Conservation (phyloP, 2,329 filamentous ascomycete genomes). For the Apiospora hydei region DNA sequence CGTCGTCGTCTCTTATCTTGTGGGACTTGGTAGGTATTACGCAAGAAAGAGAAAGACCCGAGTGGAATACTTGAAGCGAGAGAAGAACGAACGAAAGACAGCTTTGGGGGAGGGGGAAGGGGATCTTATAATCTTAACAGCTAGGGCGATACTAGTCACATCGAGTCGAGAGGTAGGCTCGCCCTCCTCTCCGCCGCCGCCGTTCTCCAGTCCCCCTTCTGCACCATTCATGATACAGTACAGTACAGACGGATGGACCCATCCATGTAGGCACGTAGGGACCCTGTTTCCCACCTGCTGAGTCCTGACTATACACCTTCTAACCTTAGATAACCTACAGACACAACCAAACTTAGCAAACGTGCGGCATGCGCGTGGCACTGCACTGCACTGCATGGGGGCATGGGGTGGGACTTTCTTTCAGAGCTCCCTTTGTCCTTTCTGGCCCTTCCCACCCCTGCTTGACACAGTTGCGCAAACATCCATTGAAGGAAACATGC, state of each 20-base stretch:
- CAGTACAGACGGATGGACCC: slow-evolving; percentile 11
- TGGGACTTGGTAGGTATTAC: not conserved
- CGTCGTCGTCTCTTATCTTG: not conserved
- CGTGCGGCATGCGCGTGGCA: slow-evolving; percentile 4
- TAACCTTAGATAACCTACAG: not conserved
- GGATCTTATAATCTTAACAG: slow-evolving; percentile 20
- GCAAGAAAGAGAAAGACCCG: slow-evolving; percentile 9
- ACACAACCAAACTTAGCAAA: slow-evolving; percentile 14
- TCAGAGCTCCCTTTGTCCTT: not conserved
- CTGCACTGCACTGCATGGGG: not conserved
- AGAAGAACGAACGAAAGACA: not conserved
- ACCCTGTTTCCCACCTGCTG: slow-evolving; percentile 1
- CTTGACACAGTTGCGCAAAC: slow-evolving; percentile 17
- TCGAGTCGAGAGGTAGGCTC: not conserved
- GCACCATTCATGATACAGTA: not conserved
- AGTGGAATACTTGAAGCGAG: slow-evolving; percentile 2
- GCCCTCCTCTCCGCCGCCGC: slow-evolving; percentile 3
- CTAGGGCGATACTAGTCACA: slow-evolving; percentile 17
- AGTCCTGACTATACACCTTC: not conserved
- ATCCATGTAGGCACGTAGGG: slow-evolving; percentile 19
- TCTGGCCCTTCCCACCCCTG: slow-evolving; percentile 9
- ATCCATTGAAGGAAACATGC: slow-evolving; percentile 10
- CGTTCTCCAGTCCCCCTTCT: not conserved
- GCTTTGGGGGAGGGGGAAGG: slow-evolving; percentile 5
- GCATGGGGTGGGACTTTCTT: not conserved